Evolutionary conservation across 179 eudicot genomes (phyloP).

Genomic region (Sideroxylon spinosum): DNA sequence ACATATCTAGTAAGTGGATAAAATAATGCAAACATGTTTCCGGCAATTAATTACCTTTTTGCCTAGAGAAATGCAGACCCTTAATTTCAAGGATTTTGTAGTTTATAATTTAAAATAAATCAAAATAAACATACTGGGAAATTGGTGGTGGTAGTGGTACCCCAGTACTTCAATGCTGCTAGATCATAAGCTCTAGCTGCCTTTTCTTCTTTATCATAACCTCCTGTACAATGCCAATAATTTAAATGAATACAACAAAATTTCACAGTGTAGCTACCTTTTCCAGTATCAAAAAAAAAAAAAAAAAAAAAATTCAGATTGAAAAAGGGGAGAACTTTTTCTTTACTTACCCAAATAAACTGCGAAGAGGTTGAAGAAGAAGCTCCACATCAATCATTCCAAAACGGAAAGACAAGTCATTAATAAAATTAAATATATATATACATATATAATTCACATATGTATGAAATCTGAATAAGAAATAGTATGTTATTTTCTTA

Average conservation of each 20-base stretch:
- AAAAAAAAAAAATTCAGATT: background rate
- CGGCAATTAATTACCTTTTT: no score
- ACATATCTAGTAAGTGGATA: background rate
- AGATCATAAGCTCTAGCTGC: constrained; percentile 96
- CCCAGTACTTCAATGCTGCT: constrained; percentile 97
- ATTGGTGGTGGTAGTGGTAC: constrained; percentile 85
- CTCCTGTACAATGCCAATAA: constrained; percentile 46
- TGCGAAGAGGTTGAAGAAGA: constrained; percentile 38
- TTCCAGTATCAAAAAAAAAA: background rate
- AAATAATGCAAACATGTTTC: no score
- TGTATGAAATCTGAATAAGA: no score
- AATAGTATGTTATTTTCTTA: no score
- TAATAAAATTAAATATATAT: background rate
- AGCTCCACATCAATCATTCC: constrained; percentile 19
- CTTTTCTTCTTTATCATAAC: constrained; percentile 98
- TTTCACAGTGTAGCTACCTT: no score
- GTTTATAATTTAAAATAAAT: no score
- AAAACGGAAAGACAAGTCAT: constrained; percentile 17
- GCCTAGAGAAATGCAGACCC: no score
- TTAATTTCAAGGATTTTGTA: background rate
- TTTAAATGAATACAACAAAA: background rate
- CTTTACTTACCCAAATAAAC: constrained; percentile 84
- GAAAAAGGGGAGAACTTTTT: background rate
- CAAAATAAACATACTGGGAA: constrained; percentile 57
- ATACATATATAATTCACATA: background rate